These are phyloP conservation scores for Carex littledalei DNA, from an alignment of 176 grass and related monocot species.

Conservation along the genomic window DNA sequence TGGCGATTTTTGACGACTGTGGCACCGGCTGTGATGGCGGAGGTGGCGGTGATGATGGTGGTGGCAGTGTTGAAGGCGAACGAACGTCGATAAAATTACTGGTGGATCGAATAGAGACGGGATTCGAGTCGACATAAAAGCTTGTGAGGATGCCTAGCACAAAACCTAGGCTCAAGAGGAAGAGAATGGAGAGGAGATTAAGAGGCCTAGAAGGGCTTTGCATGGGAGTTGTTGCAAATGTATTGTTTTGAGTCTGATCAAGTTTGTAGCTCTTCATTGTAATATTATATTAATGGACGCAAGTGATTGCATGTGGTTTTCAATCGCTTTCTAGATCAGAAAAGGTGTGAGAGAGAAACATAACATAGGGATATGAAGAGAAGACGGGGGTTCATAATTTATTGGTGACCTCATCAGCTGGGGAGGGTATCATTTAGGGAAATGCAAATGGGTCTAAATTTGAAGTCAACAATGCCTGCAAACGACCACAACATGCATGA, in stretches of 20 bases:
- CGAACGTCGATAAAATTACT: background rate
- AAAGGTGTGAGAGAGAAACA: background rate
- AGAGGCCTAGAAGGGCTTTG: constrained; percentile 20
- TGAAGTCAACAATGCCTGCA: background rate
- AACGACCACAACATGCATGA: background rate
- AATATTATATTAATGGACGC: background rate
- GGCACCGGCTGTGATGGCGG: background rate
- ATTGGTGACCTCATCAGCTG: background rate
- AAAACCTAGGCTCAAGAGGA: constrained; percentile 47
- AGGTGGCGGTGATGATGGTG: background rate
- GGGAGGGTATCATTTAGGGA: constrained; percentile 17
- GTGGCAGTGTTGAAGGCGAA: background rate
- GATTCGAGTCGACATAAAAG: constrained; percentile 23
- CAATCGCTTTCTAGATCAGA: constrained; percentile 8
- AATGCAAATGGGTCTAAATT: background rate
- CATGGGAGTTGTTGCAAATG: constrained; percentile 16
- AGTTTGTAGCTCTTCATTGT: constrained; percentile 1
- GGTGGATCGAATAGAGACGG: background rate
- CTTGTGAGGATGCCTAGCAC: constrained; percentile 39
- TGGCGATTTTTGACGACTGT: background rate
- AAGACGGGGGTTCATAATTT: background rate
- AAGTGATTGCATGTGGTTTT: background rate
- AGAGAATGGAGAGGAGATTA: constrained; percentile 28
- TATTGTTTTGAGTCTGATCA: background rate
- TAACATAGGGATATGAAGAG: background rate